Evolutionary conservation across 805 yeast genomes (phyloP).

Genomic region (Spencermartinsiella europaea): DNA sequence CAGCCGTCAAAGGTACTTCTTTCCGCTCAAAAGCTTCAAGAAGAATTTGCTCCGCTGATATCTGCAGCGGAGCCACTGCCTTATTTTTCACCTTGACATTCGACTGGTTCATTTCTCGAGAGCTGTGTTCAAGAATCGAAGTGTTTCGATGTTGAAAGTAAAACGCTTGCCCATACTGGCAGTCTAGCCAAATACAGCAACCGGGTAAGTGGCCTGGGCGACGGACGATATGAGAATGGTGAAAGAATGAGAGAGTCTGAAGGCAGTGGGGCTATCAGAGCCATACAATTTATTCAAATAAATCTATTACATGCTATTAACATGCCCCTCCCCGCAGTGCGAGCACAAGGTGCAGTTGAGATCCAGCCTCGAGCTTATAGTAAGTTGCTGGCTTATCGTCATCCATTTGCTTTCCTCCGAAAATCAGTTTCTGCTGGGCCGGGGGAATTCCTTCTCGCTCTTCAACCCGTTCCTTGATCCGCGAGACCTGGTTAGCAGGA

Average conservation of each 20-base stretch:
- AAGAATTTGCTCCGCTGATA: slow-evolving; percentile 60
- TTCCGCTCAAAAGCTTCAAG: slow-evolving; percentile 54
- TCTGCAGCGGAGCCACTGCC: slow-evolving; percentile 47
- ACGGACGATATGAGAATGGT: too few relatives aligned
- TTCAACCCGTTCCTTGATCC: slow-evolving; percentile 86
- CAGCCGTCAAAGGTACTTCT: slow-evolving; percentile 37
- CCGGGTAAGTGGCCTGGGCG: neutral
- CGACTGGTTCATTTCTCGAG: neutral
- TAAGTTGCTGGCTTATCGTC: slow-evolving; percentile 70
- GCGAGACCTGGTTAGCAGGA: slow-evolving; percentile 42
- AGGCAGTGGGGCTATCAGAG: too few relatives aligned
- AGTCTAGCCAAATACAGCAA: neutral
- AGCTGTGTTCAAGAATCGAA: neutral
- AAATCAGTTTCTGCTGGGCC: slow-evolving; percentile 85
- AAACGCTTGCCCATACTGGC: neutral
- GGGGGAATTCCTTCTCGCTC: slow-evolving; percentile 98
- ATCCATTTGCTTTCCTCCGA: slow-evolving; percentile 85
- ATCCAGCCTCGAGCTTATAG: slow-evolving; percentile 78
- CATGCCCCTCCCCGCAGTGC: slow-evolving; percentile 98
- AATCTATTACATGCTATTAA: too few relatives aligned
- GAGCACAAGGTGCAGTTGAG: slow-evolving; percentile 82
- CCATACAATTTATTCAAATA: too few relatives aligned
- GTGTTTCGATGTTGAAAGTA: neutral
- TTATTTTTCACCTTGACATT: slow-evolving; percentile 32
- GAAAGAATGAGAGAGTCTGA: too few relatives aligned